Evolutionary conservation across 495 filamentous ascomycete species (phyloP).

Genomic region (Hypoxylon trugodes): DNA sequence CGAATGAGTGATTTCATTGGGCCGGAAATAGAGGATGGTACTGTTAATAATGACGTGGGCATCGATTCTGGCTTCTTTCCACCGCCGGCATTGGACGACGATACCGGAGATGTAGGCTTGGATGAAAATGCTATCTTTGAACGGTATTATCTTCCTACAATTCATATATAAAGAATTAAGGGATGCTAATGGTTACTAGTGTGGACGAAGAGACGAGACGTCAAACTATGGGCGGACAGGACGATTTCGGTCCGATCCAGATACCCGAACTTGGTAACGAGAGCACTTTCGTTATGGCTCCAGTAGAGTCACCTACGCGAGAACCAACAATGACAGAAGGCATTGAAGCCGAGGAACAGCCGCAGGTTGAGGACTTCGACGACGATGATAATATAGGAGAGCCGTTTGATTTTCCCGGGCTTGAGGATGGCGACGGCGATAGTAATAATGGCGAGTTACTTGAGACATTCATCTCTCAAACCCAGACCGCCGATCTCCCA

Average conservation of each 20-base stretch:
- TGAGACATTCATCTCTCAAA: conserved; percentile 38
- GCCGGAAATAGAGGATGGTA: conserved; percentile 49
- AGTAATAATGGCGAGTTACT: conserved; percentile 28
- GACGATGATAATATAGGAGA: conserved; percentile 39
- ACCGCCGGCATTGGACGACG: conserved; percentile 48
- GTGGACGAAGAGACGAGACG: conserved; percentile 49
- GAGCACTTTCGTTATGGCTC: conserved; percentile 53
- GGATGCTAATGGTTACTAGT: conserved; percentile 38
- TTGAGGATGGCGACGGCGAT: conserved; percentile 42
- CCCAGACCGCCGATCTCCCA: conserved; percentile 40
- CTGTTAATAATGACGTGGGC: conserved; percentile 57
- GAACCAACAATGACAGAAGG: conserved; percentile 24
- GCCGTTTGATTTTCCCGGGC: conserved; percentile 29
- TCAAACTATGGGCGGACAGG: conserved; percentile 46
- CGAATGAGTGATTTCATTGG: conserved; percentile 70
- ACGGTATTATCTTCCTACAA: conserved; percentile 44
- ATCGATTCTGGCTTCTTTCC: conserved; percentile 59
- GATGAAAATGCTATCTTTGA: conserved; percentile 50
- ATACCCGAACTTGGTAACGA: conserved; percentile 56
- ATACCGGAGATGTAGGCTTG: conserved; percentile 49
- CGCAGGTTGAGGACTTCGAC: conserved; percentile 41
- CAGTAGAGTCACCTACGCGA: conserved; percentile 40
- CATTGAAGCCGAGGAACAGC: conserved; percentile 23
- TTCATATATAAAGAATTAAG: neutral
- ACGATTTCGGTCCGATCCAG: conserved; percentile 56